A percentile compares a stretch with the other conserved stretches of the same genome.
Evolutionary conservation across 2,329 filamentous ascomycete species (phyloP).

Genomic region (Calycina marina): DNA sequence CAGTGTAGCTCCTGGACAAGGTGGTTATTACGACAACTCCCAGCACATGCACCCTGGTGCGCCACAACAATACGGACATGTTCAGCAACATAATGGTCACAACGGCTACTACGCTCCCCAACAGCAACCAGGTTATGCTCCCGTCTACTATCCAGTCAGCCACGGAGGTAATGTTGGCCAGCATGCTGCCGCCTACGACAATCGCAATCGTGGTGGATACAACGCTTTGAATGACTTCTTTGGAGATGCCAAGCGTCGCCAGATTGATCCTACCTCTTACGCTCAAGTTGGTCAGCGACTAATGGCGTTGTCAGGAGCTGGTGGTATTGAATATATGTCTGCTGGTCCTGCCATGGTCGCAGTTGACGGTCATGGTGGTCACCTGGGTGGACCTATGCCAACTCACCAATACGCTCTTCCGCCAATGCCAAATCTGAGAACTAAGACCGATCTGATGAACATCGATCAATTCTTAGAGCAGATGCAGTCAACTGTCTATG

Average conservation of each 20-base stretch:
- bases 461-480: constrained; percentile 93
- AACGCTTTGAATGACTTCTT: constrained; percentile 92
- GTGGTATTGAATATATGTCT: constrained; percentile 40
- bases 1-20: neutral
- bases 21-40: constrained; percentile 45
- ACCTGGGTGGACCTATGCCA: constrained; percentile 38
- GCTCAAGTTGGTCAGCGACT: constrained; percentile 81
- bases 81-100: constrained; percentile 31
- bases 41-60: constrained; percentile 45
- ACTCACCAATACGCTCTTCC: constrained; percentile 76
- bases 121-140: constrained; percentile 44
- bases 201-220: constrained; percentile 63
- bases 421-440: constrained; percentile 76
- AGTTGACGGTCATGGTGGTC: constrained; percentile 31
- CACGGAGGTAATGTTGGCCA: constrained; percentile 52
- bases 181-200: constrained; percentile 45
- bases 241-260: constrained; percentile 77
- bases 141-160: constrained; percentile 65
- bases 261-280: constrained; percentile 82
- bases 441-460: constrained; percentile 84
- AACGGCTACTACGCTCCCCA: constrained; percentile 37
- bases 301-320: constrained; percentile 58
- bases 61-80: constrained; percentile 28
- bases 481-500: constrained; percentile 91
- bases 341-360: constrained; percentile 36